phyloP scores from a whole-genome alignment of 805 yeast species.

The Priceomyces melissophilus region DNA sequence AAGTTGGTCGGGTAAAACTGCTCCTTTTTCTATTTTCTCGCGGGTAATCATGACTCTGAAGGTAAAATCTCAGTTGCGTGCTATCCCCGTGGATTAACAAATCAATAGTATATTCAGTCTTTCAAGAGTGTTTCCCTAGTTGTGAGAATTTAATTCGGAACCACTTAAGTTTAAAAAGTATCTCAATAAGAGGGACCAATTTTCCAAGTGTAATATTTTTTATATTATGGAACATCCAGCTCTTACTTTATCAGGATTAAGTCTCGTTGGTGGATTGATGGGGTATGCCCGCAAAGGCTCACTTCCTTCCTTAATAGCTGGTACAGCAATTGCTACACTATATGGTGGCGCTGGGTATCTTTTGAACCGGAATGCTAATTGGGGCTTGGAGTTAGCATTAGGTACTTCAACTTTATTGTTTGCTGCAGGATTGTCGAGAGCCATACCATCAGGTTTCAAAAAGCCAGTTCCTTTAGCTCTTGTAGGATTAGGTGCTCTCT shows the following conservation, averaged over 20 bases:
- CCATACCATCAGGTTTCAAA: conserved; percentile 52
- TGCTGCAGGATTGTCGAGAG: conserved; percentile 71
- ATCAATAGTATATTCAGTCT: too few relatives aligned
- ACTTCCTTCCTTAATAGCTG: conserved; percentile 77
- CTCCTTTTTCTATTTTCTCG: too few relatives aligned
- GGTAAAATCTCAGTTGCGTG: too few relatives aligned
- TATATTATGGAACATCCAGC: conserved; percentile 69
- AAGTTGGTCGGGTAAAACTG: too few relatives aligned
- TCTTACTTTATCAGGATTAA: conserved; percentile 63
- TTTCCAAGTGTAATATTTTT: too few relatives aligned
- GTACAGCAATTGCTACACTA: conserved; percentile 54
- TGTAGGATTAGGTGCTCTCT: conserved; percentile 57
- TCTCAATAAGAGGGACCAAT: too few relatives aligned
- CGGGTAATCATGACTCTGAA: too few relatives aligned
- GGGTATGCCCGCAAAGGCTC: conserved; percentile 70
- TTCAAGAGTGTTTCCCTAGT: too few relatives aligned
- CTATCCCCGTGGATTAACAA: too few relatives aligned
- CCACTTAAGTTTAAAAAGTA: too few relatives aligned
- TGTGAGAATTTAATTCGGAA: too few relatives aligned
- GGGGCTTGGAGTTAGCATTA: conserved; percentile 78
- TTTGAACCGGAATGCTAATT: conserved; percentile 65
- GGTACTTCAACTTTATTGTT: conserved; percentile 65
- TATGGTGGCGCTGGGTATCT: conserved; percentile 76
- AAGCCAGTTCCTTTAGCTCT: conserved; percentile 76
- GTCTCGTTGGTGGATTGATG: conserved; percentile 66